These are phyloP conservation scores for Trypanosoma mega DNA, from an alignment of 208 protist species.

Conservation along the genomic window DNA sequence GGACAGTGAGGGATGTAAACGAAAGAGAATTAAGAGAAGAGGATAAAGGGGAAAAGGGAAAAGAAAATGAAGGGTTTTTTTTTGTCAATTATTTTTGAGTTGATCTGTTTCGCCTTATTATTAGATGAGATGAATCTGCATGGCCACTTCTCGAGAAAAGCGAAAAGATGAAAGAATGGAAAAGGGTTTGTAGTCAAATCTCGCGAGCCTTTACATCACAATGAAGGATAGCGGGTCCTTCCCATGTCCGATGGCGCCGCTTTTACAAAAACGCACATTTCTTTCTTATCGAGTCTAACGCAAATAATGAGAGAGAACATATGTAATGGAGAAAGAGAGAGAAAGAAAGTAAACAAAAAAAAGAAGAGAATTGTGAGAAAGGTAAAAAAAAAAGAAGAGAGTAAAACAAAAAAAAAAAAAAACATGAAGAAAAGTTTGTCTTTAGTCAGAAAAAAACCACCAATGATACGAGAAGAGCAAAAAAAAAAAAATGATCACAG, in stretches of 20 bases:
- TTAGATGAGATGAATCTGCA: too few relatives aligned
- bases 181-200: too few relatives aligned
- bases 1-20: background rate
- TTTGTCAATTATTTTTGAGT: too few relatives aligned
- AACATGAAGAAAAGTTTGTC: constrained; percentile 13
- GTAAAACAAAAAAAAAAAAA: constrained; percentile 12
- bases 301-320: too few relatives aligned
- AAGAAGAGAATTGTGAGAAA: constrained; percentile 7
- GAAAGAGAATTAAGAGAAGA: background rate
- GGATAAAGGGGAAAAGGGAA: too few relatives aligned
- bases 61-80: background rate
- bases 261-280: background rate
- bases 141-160: too few relatives aligned
- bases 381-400: constrained; percentile 11
- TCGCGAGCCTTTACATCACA: constrained; percentile 28
- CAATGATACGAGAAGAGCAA: background rate
- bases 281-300: background rate
- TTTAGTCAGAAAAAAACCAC: background rate
- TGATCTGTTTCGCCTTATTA: too few relatives aligned
- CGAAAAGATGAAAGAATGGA: background rate
- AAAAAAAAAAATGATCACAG: background rate
- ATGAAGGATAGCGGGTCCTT: constrained; percentile 2
- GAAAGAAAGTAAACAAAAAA: background rate
- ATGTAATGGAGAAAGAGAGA: too few relatives aligned
- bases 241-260: constrained; percentile 25